Evolutionary conservation across 83 land plant species (phyloP).

Genomic region (Diphasiastrum complanatum): DNA sequence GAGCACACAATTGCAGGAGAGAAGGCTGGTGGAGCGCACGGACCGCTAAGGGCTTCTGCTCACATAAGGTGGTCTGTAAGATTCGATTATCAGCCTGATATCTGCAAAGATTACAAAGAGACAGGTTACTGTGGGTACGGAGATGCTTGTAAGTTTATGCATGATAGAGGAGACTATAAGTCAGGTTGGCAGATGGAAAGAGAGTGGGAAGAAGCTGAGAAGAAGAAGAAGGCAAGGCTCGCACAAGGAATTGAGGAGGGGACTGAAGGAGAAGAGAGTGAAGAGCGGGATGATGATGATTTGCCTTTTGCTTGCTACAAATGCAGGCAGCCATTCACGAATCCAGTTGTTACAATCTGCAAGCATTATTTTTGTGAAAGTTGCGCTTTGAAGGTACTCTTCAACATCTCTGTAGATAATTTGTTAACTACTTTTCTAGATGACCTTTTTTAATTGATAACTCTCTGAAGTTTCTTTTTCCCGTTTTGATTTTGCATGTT

Average conservation of each 20-base stretch:
- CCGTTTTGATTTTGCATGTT: too few species aligned
- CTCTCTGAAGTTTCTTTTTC: too few species aligned
- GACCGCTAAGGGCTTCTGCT: background rate
- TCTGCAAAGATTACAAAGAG: conserved; percentile 18
- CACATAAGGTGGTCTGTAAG: conserved; percentile 5
- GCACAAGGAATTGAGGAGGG: too few species aligned
- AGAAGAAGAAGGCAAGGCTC: too few species aligned
- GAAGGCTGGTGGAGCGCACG: too few species aligned
- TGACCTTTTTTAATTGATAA: too few species aligned
- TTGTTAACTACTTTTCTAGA: too few species aligned
- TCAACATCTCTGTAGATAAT: too few species aligned
- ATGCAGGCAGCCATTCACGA: conserved; percentile 1
- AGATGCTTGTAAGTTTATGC: conserved; percentile 9
- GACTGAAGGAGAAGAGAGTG: conserved; percentile 1
- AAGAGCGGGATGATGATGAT: too few species aligned
- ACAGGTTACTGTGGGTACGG: conserved; percentile 14
- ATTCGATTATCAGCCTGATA: conserved; percentile 15
- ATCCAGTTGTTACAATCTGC: conserved; percentile 9
- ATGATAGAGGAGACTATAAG: conserved; percentile 14
- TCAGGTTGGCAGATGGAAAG: conserved; percentile 13
- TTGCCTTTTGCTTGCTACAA: conserved; percentile 13
- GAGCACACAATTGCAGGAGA: too few species aligned
- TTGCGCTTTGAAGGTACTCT: conserved; percentile 10
- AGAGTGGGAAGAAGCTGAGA: too few species aligned
- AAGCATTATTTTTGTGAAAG: conserved; percentile 15